Evolutionary conservation across 805 yeast species (phyloP).

Genomic region (Hanseniaspora jakobsenii): DNA sequence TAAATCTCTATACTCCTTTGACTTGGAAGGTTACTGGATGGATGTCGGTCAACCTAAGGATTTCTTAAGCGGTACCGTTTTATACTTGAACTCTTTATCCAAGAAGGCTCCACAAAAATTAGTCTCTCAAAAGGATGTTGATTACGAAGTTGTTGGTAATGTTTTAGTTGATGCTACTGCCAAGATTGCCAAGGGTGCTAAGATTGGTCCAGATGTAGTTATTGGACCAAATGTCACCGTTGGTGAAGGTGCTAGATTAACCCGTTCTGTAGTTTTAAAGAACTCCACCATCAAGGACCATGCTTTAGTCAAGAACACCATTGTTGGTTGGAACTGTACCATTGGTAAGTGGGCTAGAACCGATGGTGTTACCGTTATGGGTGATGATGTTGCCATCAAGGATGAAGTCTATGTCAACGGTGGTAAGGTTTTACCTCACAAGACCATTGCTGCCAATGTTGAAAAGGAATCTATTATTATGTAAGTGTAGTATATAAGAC

Average conservation of each 20-base stretch:
- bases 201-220: conserved; percentile 96
- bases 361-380: conserved; percentile 93
- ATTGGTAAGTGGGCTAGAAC: conserved; percentile 98
- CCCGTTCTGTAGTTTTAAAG: conserved; percentile 83
- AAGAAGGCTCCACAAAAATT: conserved; percentile 65
- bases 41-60: conserved; percentile 99
- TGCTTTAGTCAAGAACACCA: conserved; percentile 94
- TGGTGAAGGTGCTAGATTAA: conserved; percentile 98
- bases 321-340: conserved; percentile 97
- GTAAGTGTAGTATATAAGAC: too few species aligned
- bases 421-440: conserved; percentile 98
- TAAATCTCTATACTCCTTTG: conserved; percentile 83
- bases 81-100: conserved; percentile 76
- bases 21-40: conserved; percentile 99
- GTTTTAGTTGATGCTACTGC: conserved; percentile 93
- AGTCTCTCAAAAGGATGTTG: conserved; percentile 37
- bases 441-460: conserved; percentile 88
- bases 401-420: conserved; percentile 98
- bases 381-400: conserved; percentile 97
- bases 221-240: conserved; percentile 92
- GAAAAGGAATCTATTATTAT: conserved; percentile 97
- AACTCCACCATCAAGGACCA: conserved; percentile 91
- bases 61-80: conserved; percentile 88
- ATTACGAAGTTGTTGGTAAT: conserved; percentile 70
- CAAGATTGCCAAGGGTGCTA: conserved; percentile 79